Percentiles rank a stretch among this genome's conserved stretches.
phyloP scores from a whole-genome alignment of 2,329 filamentous ascomycete species.

The Biscogniauxia marginata region DNA sequence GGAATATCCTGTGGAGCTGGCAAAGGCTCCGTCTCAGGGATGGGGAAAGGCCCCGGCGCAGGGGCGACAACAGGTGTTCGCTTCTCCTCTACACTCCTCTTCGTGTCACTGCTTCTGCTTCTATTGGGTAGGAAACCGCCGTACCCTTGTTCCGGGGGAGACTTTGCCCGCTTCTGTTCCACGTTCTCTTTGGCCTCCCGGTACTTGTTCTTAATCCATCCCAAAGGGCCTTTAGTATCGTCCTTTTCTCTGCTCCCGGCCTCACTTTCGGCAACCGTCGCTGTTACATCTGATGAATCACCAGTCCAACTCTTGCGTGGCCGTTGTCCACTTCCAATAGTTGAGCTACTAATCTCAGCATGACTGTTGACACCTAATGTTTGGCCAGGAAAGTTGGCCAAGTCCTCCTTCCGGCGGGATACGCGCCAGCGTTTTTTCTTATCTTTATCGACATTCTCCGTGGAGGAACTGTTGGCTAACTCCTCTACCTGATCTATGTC shows the following conservation, averaged over 20 bases:
- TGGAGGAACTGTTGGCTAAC: slow-evolving; percentile 12
- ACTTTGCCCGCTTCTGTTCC: slow-evolving; percentile 56
- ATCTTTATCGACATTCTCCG: slow-evolving; percentile 58
- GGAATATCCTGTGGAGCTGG: slow-evolving; percentile 28
- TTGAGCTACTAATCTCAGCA: slow-evolving; percentile 66
- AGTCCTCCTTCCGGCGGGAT: slow-evolving; percentile 63
- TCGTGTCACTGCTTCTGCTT: slow-evolving; percentile 50
- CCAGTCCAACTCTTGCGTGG: slow-evolving; percentile 50
- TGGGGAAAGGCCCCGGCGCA: slow-evolving; percentile 2
- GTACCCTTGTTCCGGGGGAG: slow-evolving; percentile 45
- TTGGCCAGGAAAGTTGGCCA: slow-evolving; percentile 44
- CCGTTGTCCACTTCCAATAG: slow-evolving; percentile 60
- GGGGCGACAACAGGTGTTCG: slow-evolving; percentile 9
- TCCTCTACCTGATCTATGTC: slow-evolving; percentile 76
- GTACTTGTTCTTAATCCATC: slow-evolving; percentile 61
- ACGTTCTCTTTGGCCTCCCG: slow-evolving; percentile 57
- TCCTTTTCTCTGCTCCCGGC: slow-evolving; percentile 43
- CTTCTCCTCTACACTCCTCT: slow-evolving; percentile 40
- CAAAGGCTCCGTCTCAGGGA: slow-evolving; percentile 6
- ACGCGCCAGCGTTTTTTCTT: slow-evolving; percentile 73
- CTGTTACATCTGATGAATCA: slow-evolving; percentile 48
- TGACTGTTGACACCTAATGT: slow-evolving; percentile 60
- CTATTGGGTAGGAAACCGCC: slow-evolving; percentile 35
- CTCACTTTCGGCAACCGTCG: slow-evolving; percentile 40
- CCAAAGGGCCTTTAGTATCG: slow-evolving; percentile 51